These are phyloP conservation scores for Vanilla planifolia DNA, from an alignment of 106 monocot genomes.

Conservation along the genomic window DNA sequence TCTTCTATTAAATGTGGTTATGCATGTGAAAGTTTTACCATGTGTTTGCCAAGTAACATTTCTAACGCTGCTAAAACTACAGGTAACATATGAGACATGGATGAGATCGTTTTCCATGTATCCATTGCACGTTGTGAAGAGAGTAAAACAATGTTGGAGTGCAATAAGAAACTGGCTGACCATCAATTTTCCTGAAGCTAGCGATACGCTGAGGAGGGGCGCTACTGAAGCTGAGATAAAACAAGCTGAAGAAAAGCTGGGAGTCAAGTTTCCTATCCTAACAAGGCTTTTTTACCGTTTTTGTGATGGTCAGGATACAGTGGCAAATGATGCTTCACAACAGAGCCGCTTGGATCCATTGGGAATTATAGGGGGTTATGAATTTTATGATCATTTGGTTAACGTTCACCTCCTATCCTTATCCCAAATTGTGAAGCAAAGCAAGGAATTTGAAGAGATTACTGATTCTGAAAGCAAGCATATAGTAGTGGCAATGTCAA, in stretches of 20 bases:
- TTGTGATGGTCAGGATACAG: slow-evolving; percentile 73
- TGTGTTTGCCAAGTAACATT: not conserved
- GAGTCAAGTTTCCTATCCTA: slow-evolving; percentile 47
- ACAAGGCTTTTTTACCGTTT: slow-evolving; percentile 56
- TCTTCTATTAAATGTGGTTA: not conserved
- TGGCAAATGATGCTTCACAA: not conserved
- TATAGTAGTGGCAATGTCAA: slow-evolving; percentile 54
- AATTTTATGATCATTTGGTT: slow-evolving; percentile 52
- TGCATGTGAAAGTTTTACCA: not conserved
- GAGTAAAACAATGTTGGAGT: slow-evolving; percentile 56
- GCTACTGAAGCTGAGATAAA: slow-evolving; percentile 73
- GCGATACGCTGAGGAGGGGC: slow-evolving; percentile 61
- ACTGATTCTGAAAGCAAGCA: slow-evolving; percentile 24
- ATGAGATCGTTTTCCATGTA: slow-evolving; percentile 68
- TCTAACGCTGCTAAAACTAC: slow-evolving; percentile 2
- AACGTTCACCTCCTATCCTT: slow-evolving; percentile 74
- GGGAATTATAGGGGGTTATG: slow-evolving; percentile 85
- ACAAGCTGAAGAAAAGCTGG: slow-evolving; percentile 46
- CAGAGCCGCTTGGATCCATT: slow-evolving; percentile 12
- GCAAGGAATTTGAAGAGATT: slow-evolving; percentile 14
- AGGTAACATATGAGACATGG: slow-evolving; percentile 20
- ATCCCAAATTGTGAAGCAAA: slow-evolving; percentile 29
- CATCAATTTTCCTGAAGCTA: slow-evolving; percentile 69
- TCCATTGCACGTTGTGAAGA: slow-evolving; percentile 60
- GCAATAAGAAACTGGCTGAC: slow-evolving; percentile 51